phyloP scores from a whole-genome alignment of 306 rosid species.

The Quercus dentata region DNA sequence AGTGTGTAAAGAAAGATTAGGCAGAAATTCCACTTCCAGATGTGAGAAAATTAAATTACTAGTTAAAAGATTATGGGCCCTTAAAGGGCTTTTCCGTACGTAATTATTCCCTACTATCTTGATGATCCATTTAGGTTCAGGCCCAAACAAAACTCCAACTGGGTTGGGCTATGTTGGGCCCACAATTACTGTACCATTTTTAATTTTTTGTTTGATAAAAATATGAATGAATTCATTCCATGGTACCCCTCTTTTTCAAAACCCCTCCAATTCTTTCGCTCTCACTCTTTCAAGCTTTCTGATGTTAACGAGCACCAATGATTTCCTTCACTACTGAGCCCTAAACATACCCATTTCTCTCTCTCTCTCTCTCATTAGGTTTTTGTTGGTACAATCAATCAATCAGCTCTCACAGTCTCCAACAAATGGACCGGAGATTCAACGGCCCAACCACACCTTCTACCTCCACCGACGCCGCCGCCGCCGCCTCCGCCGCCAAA shows the following conservation, averaged over 20 bases:
- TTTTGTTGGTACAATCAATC: neutral
- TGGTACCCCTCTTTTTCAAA: constrained; percentile 12
- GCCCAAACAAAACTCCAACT: too few species aligned
- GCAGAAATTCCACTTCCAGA: too few species aligned
- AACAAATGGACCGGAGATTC: constrained; percentile 55
- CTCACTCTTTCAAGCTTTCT: constrained; percentile 1
- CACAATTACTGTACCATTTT: too few species aligned
- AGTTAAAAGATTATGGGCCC: too few species aligned
- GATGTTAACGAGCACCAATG: constrained; percentile 13
- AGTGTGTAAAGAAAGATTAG: too few species aligned
- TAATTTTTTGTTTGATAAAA: too few species aligned
- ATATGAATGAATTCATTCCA: too few species aligned
- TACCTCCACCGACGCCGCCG: constrained; percentile 31
- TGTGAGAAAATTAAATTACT: too few species aligned
- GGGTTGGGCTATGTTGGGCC: too few species aligned
- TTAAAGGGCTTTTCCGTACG: too few species aligned
- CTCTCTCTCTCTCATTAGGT: neutral
- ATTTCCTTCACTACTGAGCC: constrained; percentile 14
- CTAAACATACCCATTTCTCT: constrained; percentile 17
- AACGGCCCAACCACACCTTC: constrained; percentile 51
- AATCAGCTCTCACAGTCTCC: constrained; percentile 5
- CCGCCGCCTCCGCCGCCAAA: constrained; percentile 19
- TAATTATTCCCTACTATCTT: too few species aligned
- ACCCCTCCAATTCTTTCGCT: constrained; percentile 3
- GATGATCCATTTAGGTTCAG: too few species aligned